These are phyloP conservation scores for Fragosphaeria purpurea DNA, from an alignment of 2,329 filamentous ascomycete genomes.

Conservation along the genomic window DNA sequence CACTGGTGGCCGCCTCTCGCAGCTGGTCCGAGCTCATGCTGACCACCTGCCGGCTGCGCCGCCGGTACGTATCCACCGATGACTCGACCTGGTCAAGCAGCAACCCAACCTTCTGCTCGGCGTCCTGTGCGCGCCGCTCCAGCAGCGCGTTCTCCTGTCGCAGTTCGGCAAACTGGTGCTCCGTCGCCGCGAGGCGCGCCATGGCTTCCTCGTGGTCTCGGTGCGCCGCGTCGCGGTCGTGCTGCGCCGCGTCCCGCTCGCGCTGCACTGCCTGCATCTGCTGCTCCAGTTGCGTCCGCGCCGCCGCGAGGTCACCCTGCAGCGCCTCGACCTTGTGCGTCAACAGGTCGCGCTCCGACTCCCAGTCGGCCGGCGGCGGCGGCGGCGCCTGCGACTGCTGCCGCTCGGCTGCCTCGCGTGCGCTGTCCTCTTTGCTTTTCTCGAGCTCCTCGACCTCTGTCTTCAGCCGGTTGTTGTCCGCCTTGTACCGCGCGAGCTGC, in stretches of 20 bases:
- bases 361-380: too few species aligned
- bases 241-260: slow-evolving; percentile 56
- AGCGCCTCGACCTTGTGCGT: slow-evolving; percentile 58
- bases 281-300: slow-evolving; percentile 58
- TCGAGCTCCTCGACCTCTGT: slow-evolving; percentile 64
- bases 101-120: slow-evolving; percentile 85
- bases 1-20: slow-evolving; percentile 21
- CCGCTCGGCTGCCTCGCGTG: slow-evolving; percentile 28
- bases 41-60: slow-evolving; percentile 53
- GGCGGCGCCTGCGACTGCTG: slow-evolving; percentile 28
- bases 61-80: slow-evolving; percentile 88
- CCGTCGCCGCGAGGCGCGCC: slow-evolving; percentile 48
- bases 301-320: slow-evolving; percentile 57
- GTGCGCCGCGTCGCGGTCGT: slow-evolving; percentile 59
- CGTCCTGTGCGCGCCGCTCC: slow-evolving; percentile 76
- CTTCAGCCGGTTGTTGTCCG: slow-evolving; percentile 73
- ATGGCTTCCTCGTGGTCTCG: slow-evolving; percentile 42
- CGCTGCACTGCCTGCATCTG: slow-evolving; percentile 58
- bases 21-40: slow-evolving; percentile 42
- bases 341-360: slow-evolving; percentile 59
- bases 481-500: slow-evolving; percentile 86
- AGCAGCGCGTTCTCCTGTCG: slow-evolving; percentile 73
- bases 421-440: slow-evolving; percentile 34
- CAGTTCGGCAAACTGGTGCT: slow-evolving; percentile 66
- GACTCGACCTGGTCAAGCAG: slow-evolving; percentile 90